Evolutionary conservation across 495 filamentous ascomycete genomes (phyloP).

Genomic region (Trichoderma reesei): DNA sequence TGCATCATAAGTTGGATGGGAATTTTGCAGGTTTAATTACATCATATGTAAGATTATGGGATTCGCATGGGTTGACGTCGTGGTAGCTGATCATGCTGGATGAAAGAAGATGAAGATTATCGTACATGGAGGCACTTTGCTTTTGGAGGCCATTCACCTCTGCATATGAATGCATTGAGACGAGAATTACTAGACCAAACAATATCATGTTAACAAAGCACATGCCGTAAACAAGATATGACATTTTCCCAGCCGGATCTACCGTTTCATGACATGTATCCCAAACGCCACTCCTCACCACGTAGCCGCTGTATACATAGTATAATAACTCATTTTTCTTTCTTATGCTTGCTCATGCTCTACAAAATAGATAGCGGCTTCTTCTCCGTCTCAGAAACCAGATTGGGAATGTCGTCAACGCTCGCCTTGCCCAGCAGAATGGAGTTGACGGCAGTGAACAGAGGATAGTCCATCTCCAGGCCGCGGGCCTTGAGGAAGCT

Average conservation of each 20-base stretch:
- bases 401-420: conserved; percentile 51
- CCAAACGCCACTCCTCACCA: neutral
- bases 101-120: too few species aligned
- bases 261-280: neutral
- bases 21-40: too few species aligned
- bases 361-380: neutral
- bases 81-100: too few species aligned
- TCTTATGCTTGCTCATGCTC: neutral
- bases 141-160: too few species aligned
- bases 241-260: neutral
- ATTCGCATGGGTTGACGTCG: too few species aligned
- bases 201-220: neutral
- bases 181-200: too few species aligned
- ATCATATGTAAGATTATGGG: too few species aligned
- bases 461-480: conserved; percentile 73
- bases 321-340: neutral
- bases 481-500: conserved; percentile 70
- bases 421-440: conserved; percentile 50
- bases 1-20: too few species aligned
- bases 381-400: conserved; percentile 33
- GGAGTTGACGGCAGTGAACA: conserved; percentile 75
- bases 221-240: neutral
- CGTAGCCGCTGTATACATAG: neutral
- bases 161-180: too few species aligned
- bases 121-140: too few species aligned